Base-by-base conservation (phyloP, 108 stramenopile species). In the Craspedostauros australis region DNA sequence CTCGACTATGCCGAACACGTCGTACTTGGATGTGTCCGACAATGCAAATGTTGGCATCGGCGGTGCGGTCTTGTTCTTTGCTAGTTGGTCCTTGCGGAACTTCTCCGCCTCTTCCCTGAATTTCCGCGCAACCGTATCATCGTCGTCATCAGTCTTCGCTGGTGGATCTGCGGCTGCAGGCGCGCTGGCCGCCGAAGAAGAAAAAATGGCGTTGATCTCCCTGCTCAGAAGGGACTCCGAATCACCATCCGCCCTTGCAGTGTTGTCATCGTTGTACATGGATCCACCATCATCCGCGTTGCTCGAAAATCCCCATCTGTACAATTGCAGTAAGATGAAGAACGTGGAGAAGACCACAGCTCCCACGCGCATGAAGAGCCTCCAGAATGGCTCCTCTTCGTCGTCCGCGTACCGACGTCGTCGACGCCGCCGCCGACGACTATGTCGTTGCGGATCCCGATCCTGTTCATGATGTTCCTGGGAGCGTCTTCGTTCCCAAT, bases 361-460 rank as follows among this genome's bases (percentile, higher is more conserved):
- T 9, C 65, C 72, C 20, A 66, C 64, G 45, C 66, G 54, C 5
- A 57, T 4, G 8, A 66, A 27, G 8, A 73, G 31, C 1, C 55
- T 18, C 6, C 30, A 25, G 58, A 73, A 73, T 3, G 65, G 50
- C 32, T 46, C 40, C 2, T 69, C 60, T n/a, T 43, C 16, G 5
- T 45, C 56, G 11, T 38, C 29, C 5, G 16, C 19, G 20, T 41
- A 46, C 34, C 46, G 16, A 1, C 47, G 44, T 23, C 31, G 27
- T 40, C 60, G 60, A 2, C 39, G 46, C 0, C 38, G 43, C 5
- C 33, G 19, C n/a, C 29, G 6, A 15, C 50, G 50, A 25, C 12
- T n/a, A 5, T 33, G 5, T 37, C 8, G 6, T 37, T n/a, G 19
- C 44, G 3, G 2, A 14, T 20, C 26, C 2, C 5, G 19, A 11